A percentile compares a stretch with the other conserved stretches of the same genome.
phyloP scores from a whole-genome alignment of 345 rosid species.

The Psidium guajava region DNA sequence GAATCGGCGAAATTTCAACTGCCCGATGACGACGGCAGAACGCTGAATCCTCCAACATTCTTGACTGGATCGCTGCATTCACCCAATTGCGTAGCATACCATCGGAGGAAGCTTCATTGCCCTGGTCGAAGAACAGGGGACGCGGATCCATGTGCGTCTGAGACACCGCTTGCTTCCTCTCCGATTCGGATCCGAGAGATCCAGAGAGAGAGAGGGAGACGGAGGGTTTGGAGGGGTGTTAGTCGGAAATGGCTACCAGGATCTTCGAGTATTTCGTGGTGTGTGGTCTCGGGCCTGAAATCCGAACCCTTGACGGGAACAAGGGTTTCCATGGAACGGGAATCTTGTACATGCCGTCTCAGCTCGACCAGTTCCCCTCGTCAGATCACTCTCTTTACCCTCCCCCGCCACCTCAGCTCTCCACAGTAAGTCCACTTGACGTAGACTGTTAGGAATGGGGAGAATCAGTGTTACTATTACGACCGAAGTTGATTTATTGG shows the following conservation, averaged over 20 bases:
- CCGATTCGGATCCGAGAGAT: background rate
- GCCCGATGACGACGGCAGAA: background rate
- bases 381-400: constrained; percentile 59
- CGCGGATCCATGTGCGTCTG: background rate
- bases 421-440: constrained; percentile 40
- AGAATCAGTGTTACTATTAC: background rate
- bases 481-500: background rate
- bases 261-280: constrained; percentile 93
- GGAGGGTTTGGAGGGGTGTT: background rate
- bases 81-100: background rate
- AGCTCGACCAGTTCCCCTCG: constrained; percentile 83
- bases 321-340: constrained; percentile 74
- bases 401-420: constrained; percentile 92
- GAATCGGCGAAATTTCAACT: background rate
- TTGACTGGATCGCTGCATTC: background rate
- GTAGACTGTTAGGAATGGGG: background rate
- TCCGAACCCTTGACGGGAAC: constrained; percentile 74
- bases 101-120: background rate
- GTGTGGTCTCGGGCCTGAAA: constrained; percentile 91
- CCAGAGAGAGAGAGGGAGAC: background rate
- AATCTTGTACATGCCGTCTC: constrained; percentile 51
- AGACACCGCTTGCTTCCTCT: background rate
- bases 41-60: background rate
- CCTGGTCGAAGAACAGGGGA: background rate
- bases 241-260: constrained; percentile 21